Evolutionary conservation across 2,329 filamentous ascomycete genomes (phyloP).

Genomic region (Diaporthe vaccinii): DNA sequence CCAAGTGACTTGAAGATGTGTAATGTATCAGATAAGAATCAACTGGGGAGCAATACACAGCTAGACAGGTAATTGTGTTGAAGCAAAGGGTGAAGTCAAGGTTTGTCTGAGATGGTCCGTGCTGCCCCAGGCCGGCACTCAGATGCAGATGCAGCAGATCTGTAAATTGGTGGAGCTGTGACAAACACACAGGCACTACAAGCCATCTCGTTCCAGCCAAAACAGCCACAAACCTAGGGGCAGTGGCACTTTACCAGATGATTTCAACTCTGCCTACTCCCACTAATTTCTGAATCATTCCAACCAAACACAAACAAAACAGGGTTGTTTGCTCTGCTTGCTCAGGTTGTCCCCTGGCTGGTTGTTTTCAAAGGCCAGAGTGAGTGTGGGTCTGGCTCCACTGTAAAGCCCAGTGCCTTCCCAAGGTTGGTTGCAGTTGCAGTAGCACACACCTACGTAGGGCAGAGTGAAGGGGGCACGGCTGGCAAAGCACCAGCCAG

Average conservation of each 20-base stretch:
- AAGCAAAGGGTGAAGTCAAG: not conserved
- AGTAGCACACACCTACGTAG: not conserved
- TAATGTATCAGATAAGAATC: not conserved
- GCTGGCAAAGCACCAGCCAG: conserved; percentile 11
- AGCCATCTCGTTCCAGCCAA: conserved; percentile 24
- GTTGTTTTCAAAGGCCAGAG: not conserved
- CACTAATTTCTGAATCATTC: not conserved
- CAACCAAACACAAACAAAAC: not conserved
- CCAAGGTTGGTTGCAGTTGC: not conserved
- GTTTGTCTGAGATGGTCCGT: not conserved
- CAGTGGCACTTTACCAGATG: too few species aligned
- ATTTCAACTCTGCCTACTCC: not conserved
- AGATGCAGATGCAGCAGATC: conserved; percentile 14
- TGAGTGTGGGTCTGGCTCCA: conserved; percentile 6
- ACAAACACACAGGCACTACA: not conserved
- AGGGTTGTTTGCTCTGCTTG: not conserved
- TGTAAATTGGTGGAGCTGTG: conserved; percentile 4
- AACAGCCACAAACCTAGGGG: conserved; percentile 8
- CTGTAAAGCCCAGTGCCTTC: conserved; percentile 2
- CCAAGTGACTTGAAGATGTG: not conserved
- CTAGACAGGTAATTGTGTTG: not conserved
- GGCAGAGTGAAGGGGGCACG: not conserved
- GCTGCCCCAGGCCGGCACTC: conserved; percentile 23
- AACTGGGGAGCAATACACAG: not conserved
- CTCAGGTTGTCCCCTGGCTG: not conserved